Evolutionary conservation across 805 yeast species (phyloP).

Genomic region (Ascoidea tarda): DNA sequence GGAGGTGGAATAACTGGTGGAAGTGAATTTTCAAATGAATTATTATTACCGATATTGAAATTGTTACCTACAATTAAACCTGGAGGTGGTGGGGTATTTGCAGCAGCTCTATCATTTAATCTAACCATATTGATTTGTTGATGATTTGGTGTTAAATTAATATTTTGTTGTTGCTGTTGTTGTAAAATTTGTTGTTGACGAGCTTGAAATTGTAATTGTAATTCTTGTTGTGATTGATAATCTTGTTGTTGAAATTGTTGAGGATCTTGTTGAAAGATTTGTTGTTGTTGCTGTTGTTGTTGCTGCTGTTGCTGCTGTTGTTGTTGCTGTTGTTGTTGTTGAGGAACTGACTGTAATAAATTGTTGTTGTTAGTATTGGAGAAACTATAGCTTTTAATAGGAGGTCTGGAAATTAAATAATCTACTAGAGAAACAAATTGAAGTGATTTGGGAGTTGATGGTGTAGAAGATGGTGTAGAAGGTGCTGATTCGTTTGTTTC

Average conservation of each 20-base stretch:
- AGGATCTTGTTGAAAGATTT: conserved; percentile 9
- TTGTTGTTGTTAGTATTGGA: conserved; percentile 9
- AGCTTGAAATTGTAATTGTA: conserved; percentile 7
- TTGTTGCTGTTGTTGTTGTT: conserved; percentile 15
- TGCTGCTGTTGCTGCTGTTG: conserved; percentile 21
- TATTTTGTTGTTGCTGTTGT: conserved; percentile 9
- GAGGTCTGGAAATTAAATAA: conserved; percentile 2
- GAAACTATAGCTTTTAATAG: conserved; percentile 6
- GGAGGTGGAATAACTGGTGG: conserved; percentile 3
- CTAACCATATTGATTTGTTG: conserved; percentile 2
- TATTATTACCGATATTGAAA: not conserved
- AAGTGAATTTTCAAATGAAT: not conserved
- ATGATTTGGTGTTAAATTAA: conserved; percentile 7
- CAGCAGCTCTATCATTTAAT: conserved; percentile 8
- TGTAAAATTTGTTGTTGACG: conserved; percentile 10
- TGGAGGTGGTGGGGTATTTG: conserved; percentile 9
- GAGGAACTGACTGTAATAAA: conserved; percentile 9
- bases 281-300: conserved; percentile 15
- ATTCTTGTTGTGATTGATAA: conserved; percentile 5
- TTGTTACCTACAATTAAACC: conserved; percentile 3
- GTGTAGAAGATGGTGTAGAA: conserved; percentile 7
- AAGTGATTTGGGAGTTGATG: conserved; percentile 21
- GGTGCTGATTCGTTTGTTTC: conserved; percentile 1
- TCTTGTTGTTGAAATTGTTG: conserved; percentile 12
- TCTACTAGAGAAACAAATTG: conserved; percentile 19